Evolutionary conservation across 805 yeast species (phyloP).

Genomic region (Myxozyma udenii): DNA sequence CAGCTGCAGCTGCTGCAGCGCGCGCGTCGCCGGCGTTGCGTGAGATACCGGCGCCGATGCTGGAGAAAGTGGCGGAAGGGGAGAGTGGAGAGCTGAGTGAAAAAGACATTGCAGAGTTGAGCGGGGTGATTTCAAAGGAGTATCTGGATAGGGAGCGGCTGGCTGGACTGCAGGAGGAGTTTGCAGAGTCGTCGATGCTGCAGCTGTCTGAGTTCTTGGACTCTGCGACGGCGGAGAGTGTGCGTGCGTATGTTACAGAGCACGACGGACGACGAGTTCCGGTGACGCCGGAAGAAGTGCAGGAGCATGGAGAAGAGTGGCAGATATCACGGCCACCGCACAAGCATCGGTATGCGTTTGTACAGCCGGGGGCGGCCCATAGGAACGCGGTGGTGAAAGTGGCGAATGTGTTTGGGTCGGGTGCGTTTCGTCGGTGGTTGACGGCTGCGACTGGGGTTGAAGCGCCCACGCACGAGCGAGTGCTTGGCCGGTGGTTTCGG

Average conservation of each 20-base stretch:
- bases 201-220: conserved; percentile 65
- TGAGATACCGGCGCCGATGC: too few relatives aligned
- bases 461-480: conserved; percentile 59
- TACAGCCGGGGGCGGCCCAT: conserved; percentile 45
- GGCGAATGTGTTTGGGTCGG: conserved; percentile 27
- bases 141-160: conserved; percentile 46
- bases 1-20: conserved; percentile 69
- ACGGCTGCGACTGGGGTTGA: conserved; percentile 55
- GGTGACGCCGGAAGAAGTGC: conserved; percentile 34
- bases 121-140: conserved; percentile 54
- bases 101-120: conserved; percentile 43
- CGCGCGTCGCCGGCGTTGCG: conserved; percentile 52
- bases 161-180: conserved; percentile 47
- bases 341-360: conserved; percentile 78
- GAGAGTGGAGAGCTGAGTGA: conserved; percentile 8
- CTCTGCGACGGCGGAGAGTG: conserved; percentile 47
- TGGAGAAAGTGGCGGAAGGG: conserved; percentile 61
- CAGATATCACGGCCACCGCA: conserved; percentile 90
- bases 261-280: conserved; percentile 46
- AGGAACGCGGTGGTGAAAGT: conserved; percentile 13
- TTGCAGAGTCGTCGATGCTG: conserved; percentile 65
- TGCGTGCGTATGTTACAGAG: conserved; percentile 48
- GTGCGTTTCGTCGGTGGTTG: conserved; percentile 69
- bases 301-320: conserved; percentile 69
- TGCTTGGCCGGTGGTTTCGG: conserved; percentile 79